Conservation (phyloP, 768 basidiomycete genomes). For the Rhizopogon sp. region DNA sequence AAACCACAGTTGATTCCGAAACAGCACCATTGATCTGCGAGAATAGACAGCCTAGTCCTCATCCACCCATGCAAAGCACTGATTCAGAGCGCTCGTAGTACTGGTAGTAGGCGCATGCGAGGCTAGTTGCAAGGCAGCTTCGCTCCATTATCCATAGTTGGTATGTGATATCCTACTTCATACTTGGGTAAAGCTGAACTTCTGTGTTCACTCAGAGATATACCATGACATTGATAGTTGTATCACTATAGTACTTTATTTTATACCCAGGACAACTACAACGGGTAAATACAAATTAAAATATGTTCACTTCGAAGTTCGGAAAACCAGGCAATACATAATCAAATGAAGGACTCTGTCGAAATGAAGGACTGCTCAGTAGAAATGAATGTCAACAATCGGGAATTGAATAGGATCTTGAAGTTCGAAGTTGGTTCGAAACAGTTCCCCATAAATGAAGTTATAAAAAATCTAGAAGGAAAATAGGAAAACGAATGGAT, state of each 20-base stretch:
- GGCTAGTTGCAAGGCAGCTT: background rate
- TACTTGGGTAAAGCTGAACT: background rate
- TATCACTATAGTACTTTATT: background rate
- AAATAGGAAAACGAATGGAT: background rate
- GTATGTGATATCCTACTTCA: background rate
- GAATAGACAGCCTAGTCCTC: conserved; percentile 15
- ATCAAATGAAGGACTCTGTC: too few relatives aligned
- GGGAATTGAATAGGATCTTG: too few relatives aligned
- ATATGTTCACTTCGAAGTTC: background rate
- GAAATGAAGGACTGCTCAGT: background rate
- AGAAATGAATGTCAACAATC: background rate
- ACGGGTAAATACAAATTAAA: background rate
- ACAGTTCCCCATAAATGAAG: background rate
- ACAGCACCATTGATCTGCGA: conserved; percentile 15
- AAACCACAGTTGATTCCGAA: conserved; percentile 5
- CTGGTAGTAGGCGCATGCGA: background rate
- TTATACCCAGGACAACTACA: background rate
- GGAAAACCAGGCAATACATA: too few relatives aligned
- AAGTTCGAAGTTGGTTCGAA: background rate
- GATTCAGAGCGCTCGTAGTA: background rate
- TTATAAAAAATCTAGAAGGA: background rate
- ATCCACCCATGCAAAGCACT: conserved; percentile 19
- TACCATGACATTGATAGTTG: background rate
- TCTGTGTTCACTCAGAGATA: background rate
- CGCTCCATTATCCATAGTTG: background rate